These are phyloP conservation scores for Cytospora piceicola DNA, from an alignment of 2,329 filamentous ascomycete species.

Conservation along the genomic window DNA sequence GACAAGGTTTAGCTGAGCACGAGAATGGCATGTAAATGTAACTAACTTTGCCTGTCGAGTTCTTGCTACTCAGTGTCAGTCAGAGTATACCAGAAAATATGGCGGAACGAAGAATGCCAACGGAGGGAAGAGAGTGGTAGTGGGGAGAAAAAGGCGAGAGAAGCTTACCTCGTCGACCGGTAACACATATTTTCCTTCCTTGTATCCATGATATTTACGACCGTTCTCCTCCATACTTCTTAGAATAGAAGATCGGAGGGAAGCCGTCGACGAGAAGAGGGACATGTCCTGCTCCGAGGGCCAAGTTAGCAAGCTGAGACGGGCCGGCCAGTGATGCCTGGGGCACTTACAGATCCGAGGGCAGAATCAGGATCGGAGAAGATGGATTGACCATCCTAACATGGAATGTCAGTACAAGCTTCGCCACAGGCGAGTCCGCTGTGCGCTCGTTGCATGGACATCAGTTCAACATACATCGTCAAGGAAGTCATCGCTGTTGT, in stretches of 20 bases:
- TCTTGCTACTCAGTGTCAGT: constrained; percentile 39
- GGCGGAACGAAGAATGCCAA: neutral
- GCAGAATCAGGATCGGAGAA: constrained; percentile 37
- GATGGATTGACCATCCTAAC: constrained; percentile 27
- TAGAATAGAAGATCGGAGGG: constrained; percentile 39
- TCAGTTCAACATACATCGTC: constrained; percentile 26
- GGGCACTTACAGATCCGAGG: constrained; percentile 36
- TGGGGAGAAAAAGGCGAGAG: neutral
- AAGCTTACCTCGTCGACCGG: constrained; percentile 43
- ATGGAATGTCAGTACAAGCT: constrained; percentile 8
- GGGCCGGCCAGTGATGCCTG: neutral
- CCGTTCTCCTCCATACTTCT: constrained; percentile 42
- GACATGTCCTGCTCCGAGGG: constrained; percentile 35
- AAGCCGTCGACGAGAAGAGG: constrained; percentile 40
- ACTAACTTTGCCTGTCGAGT: constrained; percentile 40
- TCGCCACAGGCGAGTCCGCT: neutral
- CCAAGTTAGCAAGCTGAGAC: constrained; percentile 12
- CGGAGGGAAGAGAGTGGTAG: neutral
- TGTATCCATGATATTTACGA: constrained; percentile 45
- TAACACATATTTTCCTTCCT: constrained; percentile 44
- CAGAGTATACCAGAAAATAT: neutral
- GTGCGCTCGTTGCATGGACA: neutral
- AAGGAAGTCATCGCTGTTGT: constrained; percentile 24
- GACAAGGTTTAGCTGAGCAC: constrained; percentile 7
- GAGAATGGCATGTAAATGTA: neutral